Base-by-base conservation (phyloP, 805 yeast species). In the Kluyveromyces nonfermentans region DNA sequence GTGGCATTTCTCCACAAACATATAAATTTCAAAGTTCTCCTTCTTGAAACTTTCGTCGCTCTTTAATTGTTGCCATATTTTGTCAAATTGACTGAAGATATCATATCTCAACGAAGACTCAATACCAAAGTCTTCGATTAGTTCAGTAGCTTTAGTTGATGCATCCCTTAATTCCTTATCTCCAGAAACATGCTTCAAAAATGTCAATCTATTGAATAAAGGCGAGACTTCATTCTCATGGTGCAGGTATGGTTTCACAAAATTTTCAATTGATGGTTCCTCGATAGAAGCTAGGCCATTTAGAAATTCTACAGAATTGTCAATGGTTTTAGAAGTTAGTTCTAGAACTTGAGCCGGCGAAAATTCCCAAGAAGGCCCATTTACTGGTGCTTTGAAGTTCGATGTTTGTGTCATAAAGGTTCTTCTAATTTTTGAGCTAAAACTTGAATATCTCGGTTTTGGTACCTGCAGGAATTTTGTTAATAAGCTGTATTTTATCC, bases 111-210 rank as follows among this genome's bases (percentile, higher is more conserved):
- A 61, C 14, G 75, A 72, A 19, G 80, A 70, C 52, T 83, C 94
- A 53, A 85, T 83, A 8, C 71, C 65, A 51, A 69, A 74, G 40
- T 78, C 73, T 42, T 75, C 71, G 35, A 82, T 60, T 46, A 69
- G 56, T 56, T 77, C 77, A 49, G 80, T 83, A 0, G 85, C 81
- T 47, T 74, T 66, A 36, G 72, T 72, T 2, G 89, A 78, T 3
- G 87, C 85, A 49, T 82, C 85, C 55, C 96, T 73, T 28, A 83
- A 57, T n/a, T 64, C 77, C 54, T 79, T 75, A 49, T 73, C 70
- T 17, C 77, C 54, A 3, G 89, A 80, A 9, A 86, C 89, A 51
- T 82, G 80, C 60, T 80, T 86, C 55, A 78, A 80, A 57, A 86
- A 85, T 16, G 80, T 68, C 52, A 84, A 61, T 51, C 73, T 80